phyloP scores from a whole-genome alignment of 805 yeast species.

The Nakazawaea peltata region DNA sequence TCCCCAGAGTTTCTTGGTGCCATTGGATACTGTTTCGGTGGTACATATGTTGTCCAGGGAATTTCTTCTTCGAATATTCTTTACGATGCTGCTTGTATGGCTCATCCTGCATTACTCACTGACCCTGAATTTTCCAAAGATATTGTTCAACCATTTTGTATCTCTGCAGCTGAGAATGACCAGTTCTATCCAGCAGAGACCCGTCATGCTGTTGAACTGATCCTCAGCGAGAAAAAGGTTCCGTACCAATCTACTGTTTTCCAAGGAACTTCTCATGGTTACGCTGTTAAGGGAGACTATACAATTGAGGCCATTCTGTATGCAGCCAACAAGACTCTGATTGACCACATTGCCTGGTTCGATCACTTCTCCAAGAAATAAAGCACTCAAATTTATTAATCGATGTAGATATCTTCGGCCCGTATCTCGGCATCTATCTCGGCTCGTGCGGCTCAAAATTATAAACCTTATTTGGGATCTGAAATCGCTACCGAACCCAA shows the following conservation, averaged over 20 bases:
- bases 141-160: slow-evolving; percentile 50
- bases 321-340: slow-evolving; percentile 60
- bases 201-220: slow-evolving; percentile 54
- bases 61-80: slow-evolving; percentile 25
- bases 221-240: slow-evolving; percentile 43
- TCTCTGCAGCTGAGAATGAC: slow-evolving; percentile 74
- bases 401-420: slow-evolving; percentile 10
- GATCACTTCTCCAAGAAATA: not conserved
- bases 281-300: slow-evolving; percentile 70
- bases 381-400: not conserved
- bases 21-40: slow-evolving; percentile 84
- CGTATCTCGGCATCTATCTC: too few species aligned
- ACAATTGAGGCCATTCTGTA: slow-evolving; percentile 41
- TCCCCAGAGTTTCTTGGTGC: slow-evolving; percentile 42
- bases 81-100: slow-evolving; percentile 55
- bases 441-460: too few species aligned
- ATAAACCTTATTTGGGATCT: too few species aligned
- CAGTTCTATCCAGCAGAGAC: slow-evolving; percentile 51
- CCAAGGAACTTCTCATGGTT: slow-evolving; percentile 69
- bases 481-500: too few species aligned
- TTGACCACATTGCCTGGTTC: slow-evolving; percentile 33
- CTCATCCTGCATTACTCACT: slow-evolving; percentile 77
- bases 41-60: slow-evolving; percentile 54
- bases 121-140: slow-evolving; percentile 57
- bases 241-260: slow-evolving; percentile 55